A percentile compares a stretch with the other conserved stretches of the same genome.
Evolutionary conservation across 1,284 basidiomycete species (phyloP).

Genomic region (Gomphus sp.): DNA sequence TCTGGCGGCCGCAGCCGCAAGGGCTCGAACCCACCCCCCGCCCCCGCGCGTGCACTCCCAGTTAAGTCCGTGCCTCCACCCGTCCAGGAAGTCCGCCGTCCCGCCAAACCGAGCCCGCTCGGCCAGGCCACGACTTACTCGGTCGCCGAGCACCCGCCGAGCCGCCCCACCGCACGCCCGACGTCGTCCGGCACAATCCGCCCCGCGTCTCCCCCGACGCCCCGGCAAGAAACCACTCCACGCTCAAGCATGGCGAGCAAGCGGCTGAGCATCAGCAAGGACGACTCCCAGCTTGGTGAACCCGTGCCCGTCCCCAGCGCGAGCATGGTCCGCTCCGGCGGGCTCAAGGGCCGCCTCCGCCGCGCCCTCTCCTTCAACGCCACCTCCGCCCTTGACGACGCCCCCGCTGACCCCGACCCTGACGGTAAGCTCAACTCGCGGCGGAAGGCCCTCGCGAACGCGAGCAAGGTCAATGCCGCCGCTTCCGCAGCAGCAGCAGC

Average conservation of each 20-base stretch:
- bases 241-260: not conserved
- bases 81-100: conserved; percentile 15
- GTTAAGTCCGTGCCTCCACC: not conserved
- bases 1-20: conserved; percentile 16
- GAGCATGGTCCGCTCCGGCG: conserved; percentile 43
- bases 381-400: conserved; percentile 23
- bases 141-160: not conserved
- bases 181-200: conserved; percentile 6
- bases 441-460: conserved; percentile 16
- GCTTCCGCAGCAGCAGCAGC: not conserved
- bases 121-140: conserved; percentile 40
- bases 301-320: conserved; percentile 19
- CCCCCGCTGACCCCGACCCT: conserved; percentile 15
- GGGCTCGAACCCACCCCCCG: conserved; percentile 4
- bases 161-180: not conserved
- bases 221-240: not conserved
- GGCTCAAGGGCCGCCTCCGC: conserved; percentile 69
- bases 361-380: conserved; percentile 66
- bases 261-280: conserved; percentile 10
- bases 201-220: conserved; percentile 1
- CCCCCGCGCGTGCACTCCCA: not conserved
- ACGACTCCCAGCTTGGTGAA: conserved; percentile 11
- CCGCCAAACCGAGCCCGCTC: conserved; percentile 64
- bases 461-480: conserved; percentile 10
- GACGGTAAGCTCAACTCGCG: conserved; percentile 20